Percentiles rank a stretch among this genome's conserved stretches.
Conservation (phyloP, 2,329 filamentous ascomycete species). For the Dactylella cylindrospora region DNA sequence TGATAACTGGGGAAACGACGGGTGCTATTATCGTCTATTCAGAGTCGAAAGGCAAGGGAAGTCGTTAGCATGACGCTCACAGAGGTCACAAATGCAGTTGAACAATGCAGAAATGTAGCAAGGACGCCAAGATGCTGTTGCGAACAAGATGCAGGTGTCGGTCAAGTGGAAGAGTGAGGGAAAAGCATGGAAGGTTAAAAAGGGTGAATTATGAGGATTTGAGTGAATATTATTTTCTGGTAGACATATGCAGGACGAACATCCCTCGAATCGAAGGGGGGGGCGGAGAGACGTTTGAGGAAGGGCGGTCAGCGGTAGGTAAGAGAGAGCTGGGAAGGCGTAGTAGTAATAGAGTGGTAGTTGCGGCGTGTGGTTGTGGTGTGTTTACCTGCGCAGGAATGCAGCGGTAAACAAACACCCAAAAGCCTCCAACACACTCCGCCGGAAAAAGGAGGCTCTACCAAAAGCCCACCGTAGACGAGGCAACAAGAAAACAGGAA, state of each 20-base stretch:
- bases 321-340: no score
- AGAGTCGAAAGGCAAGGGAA: background rate
- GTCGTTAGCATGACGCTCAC: conserved; percentile 27
- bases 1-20: conserved; percentile 32
- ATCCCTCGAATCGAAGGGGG: no score
- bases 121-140: conserved; percentile 12
- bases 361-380: no score
- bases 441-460: background rate
- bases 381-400: conserved; percentile 8
- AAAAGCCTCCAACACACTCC: background rate
- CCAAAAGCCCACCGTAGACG: no score
- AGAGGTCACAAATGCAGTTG: background rate
- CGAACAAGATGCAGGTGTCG: background rate
- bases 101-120: conserved; percentile 5
- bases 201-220: no score
- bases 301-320: no score
- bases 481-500: conserved; percentile 26
- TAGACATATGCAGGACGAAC: no score
- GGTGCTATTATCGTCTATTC: conserved; percentile 18
- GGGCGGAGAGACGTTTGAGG: no score
- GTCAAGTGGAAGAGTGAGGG: conserved; percentile 7
- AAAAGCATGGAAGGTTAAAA: conserved; percentile 4
- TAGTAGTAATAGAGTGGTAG: no score
- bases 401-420: conserved; percentile 39
- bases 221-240: no score